Evolutionary conservation across 257 asterid species (phyloP).

Genomic region (Nicotiana tabacum): DNA sequence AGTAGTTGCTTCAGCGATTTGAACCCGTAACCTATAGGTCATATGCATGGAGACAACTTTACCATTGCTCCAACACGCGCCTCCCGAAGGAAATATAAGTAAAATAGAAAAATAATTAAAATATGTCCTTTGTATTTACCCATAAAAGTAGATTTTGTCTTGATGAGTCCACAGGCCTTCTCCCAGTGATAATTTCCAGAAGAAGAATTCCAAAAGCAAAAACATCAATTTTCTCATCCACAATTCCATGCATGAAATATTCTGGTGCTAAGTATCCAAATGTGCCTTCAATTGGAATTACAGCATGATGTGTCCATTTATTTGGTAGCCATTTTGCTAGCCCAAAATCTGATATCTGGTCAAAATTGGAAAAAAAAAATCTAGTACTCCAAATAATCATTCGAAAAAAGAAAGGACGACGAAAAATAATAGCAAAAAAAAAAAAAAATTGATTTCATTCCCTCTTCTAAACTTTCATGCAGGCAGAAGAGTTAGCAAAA

Average conservation of each 20-base stretch:
- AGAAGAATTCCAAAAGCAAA: constrained; percentile 86
- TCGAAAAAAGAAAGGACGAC: no score
- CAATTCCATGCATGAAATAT: constrained; percentile 82
- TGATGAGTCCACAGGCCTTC: constrained; percentile 62
- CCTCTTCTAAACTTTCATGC: neutral
- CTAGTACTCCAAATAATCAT: neutral
- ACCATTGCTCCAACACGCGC: no score
- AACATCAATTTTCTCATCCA: constrained; percentile 77
- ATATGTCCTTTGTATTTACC: constrained; percentile 29
- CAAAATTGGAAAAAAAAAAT: neutral
- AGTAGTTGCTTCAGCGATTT: no score
- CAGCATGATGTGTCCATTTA: constrained; percentile 84
- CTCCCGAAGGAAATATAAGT: no score
- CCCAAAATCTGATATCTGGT: constrained; percentile 81
- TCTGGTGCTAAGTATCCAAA: constrained; percentile 91
- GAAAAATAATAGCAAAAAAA: neutral
- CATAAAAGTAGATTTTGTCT: constrained; percentile 59
- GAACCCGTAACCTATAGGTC: no score
- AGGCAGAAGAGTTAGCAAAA: neutral
- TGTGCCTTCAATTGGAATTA: constrained; percentile 72
- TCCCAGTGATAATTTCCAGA: constrained; percentile 73
- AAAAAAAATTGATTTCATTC: neutral
- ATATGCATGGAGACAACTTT: no score
- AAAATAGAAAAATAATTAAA: no score
- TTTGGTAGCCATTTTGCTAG: constrained; percentile 89